Percentiles rank a stretch among this genome's conserved stretches.
Conservation (phyloP, 2,329 filamentous ascomycete species). For the Alternaria arborescens region DNA sequence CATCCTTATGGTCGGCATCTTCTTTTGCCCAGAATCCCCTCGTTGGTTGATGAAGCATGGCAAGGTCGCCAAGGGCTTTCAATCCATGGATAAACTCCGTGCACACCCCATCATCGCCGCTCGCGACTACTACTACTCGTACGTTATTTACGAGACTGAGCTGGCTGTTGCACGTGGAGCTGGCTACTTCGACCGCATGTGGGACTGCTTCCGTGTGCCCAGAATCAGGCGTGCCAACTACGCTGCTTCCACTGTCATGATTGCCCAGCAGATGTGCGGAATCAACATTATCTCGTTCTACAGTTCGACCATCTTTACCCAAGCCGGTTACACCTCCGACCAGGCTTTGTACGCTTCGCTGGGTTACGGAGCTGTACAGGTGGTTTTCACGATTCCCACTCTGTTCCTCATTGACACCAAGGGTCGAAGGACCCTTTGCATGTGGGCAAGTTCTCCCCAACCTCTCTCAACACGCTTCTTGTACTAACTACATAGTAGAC, state of each 20-base stretch:
- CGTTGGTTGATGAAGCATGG: conserved; percentile 53
- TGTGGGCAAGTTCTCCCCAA: conserved; percentile 24
- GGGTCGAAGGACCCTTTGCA: conserved; percentile 44
- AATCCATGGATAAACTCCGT: conserved; percentile 57
- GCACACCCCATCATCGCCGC: conserved; percentile 47
- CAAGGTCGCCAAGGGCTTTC: conserved; percentile 54
- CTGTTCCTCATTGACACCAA: conserved; percentile 52
- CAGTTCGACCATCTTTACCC: conserved; percentile 77
- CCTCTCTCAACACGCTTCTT: too few species aligned
- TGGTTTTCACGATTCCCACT: conserved; percentile 49
- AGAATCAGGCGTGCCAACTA: conserved; percentile 51
- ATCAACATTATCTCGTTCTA: conserved; percentile 83
- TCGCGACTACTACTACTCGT: conserved; percentile 50
- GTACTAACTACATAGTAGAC: conserved; percentile 22
- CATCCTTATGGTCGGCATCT: conserved; percentile 46
- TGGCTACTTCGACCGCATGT: conserved; percentile 54
- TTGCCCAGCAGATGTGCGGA: conserved; percentile 53
- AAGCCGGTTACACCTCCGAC: conserved; percentile 36
- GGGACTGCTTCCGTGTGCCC: conserved; percentile 57
- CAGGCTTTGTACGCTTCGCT: conserved; percentile 49
- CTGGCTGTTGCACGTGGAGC: conserved; percentile 42
- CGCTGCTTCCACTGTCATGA: conserved; percentile 52
- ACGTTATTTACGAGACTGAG: conserved; percentile 49
- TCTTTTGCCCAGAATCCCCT: conserved; percentile 52
- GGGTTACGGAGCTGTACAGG: conserved; percentile 49